Evolutionary conservation across 495 filamentous ascomycete genomes (phyloP), one percentile per base, ranked within the genome.

Genomic region (Talaromyces ruber): DNA sequence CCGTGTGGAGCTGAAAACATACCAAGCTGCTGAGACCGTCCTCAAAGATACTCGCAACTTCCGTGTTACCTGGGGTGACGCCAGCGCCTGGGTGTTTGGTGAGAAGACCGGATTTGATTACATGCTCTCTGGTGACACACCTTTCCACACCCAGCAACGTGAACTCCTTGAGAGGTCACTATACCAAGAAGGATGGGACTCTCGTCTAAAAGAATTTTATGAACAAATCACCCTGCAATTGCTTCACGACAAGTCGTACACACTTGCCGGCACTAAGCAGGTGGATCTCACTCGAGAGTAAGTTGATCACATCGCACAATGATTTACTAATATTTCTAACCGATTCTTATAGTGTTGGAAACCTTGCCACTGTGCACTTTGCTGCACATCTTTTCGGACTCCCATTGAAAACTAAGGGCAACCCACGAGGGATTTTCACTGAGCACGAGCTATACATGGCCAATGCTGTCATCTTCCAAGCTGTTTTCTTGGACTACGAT

Each of bases 401-500:
- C 2, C 87, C 91, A 0, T 74, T 96, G 63, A 88, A 89, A 74
- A 87, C 83, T 37, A 81, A 84, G 63, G 81, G 86, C 28, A 84
- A 86, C 67, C 79, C 85, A 11, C 82, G 81, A 62, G 89, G 88
- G 5, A 74, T 91, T 34, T 93, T 91, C 74, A 89, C 84, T 7
- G 88, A 90, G 65, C 83, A 93, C 39, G 89, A 94, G 72, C 74
- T 94, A 62, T 92, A 91, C 72, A 85, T 83, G 72, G 83, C 86
- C n/a, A 74, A 95, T 6, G 79, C 88, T 0, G 78, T 86, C 28
- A 80, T 92, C 60, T 92, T 85, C 67, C 72, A 71, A 25, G 77
- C 75, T 63, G 72, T 84, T 30, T 85, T 83, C 74, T 81, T 82
- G 64, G 83, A 85, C 56, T 62, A 81, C 1, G 83, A 86, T 39